Conservation (phyloP, 176 grass and related monocot genomes). For the Triticum urartu region DNA sequence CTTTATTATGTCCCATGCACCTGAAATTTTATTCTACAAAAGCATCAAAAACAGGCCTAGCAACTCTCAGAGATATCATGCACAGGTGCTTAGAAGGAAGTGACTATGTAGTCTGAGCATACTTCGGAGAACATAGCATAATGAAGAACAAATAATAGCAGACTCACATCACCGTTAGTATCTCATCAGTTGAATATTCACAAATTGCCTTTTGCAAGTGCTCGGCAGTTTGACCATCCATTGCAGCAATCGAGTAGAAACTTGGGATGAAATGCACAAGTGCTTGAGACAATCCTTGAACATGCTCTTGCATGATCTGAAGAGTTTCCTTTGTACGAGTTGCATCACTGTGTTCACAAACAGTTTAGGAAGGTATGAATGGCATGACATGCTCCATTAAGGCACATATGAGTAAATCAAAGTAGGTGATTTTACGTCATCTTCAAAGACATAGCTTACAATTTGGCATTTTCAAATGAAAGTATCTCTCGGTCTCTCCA, state of each 20-base stretch:
- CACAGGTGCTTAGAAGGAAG: neutral
- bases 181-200: conserved; percentile 72
- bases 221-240: conserved; percentile 91
- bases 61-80: neutral
- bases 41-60: conserved; percentile 3
- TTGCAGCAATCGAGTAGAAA: conserved; percentile 94
- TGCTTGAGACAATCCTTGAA: conserved; percentile 62
- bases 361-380: conserved; percentile 15
- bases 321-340: conserved; percentile 93
- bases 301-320: conserved; percentile 71
- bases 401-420: neutral
- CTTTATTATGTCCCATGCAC: conserved; percentile 99
- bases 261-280: conserved; percentile 81
- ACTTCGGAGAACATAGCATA: neutral
- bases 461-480: neutral
- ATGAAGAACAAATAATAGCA: neutral
- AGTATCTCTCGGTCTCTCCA: neutral
- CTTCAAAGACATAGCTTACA: neutral
- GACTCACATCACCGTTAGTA: conserved; percentile 89
- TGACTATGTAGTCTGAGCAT: neutral
- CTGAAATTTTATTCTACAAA: conserved; percentile 43
- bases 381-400: neutral
- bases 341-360: conserved; percentile 60
- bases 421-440: neutral
- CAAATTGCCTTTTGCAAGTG: conserved; percentile 88